Evolutionary conservation across 371 early-diverging fungal species (phyloP).

Genomic region (Mucor racemosus): DNA sequence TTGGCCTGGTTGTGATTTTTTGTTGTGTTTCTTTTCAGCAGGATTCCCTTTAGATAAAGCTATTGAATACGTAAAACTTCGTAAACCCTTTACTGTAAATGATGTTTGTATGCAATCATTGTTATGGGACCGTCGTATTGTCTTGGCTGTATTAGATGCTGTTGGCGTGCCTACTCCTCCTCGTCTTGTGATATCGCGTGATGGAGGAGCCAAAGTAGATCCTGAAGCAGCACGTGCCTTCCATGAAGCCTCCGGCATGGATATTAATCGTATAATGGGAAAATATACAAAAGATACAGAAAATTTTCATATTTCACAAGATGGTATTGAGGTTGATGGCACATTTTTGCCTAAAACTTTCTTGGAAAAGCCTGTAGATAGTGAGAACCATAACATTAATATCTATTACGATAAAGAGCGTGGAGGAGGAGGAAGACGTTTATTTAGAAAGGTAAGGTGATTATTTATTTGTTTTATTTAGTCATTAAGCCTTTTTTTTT

Average conservation of each 20-base stretch:
- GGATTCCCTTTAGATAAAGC: conserved; percentile 97
- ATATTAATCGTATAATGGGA: conserved; percentile 47
- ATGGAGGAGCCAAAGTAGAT: conserved; percentile 69
- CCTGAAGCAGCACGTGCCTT: conserved; percentile 45
- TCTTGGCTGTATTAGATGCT: conserved; percentile 83
- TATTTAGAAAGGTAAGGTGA: conserved; percentile 90
- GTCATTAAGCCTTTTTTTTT: background rate
- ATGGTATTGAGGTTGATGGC: conserved; percentile 78
- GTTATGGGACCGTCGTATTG: conserved; percentile 92
- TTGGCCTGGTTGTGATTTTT: conserved; percentile 97
- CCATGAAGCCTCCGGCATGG: conserved; percentile 57
- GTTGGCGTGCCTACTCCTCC: conserved; percentile 89
- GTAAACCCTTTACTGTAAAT: conserved; percentile 91
- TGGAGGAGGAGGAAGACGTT: conserved; percentile 91
- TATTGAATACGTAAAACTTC: conserved; percentile 82
- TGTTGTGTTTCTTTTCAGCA: conserved; percentile 95
- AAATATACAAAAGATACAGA: conserved; percentile 36
- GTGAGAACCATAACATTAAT: conserved; percentile 97
- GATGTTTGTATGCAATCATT: conserved; percentile 90
- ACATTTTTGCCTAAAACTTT: conserved; percentile 87
- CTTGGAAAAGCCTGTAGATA: conserved; percentile 97
- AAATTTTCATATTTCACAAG: conserved; percentile 37
- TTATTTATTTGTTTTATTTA: background rate
- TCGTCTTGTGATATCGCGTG: conserved; percentile 77
- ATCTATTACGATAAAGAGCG: conserved; percentile 88